Conservation (phyloP, 2,329 filamentous ascomycete species). For the Exophiala spinifera region DNA sequence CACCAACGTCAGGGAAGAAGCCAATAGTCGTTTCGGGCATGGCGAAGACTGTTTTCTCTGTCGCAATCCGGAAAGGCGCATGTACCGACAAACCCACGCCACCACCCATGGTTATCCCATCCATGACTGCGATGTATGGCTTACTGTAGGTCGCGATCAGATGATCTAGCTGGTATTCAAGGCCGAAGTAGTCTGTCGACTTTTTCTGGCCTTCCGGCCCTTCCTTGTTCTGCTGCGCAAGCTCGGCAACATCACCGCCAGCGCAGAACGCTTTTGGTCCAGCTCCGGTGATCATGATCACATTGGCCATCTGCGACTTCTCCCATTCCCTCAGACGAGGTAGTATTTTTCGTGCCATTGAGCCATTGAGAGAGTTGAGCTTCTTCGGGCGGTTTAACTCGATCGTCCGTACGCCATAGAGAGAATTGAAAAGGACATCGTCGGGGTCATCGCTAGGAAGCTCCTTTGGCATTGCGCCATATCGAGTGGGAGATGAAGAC, state of each 20-base stretch:
- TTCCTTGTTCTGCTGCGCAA: conserved; percentile 70
- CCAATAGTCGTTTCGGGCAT: conserved; percentile 99
- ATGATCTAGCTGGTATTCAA: conserved; percentile 96
- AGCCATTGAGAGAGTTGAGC: conserved; percentile 86
- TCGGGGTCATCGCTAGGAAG: conserved; percentile 69
- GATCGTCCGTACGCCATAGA: conserved; percentile 85
- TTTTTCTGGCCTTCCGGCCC: conserved; percentile 67
- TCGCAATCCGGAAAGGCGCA: conserved; percentile 93
- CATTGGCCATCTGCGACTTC: conserved; percentile 89
- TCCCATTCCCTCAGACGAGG: conserved; percentile 89
- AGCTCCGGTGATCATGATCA: conserved; percentile 86
- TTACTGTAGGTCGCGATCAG: conserved; percentile 90
- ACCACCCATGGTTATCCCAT: conserved; percentile 97
- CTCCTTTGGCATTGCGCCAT: conserved; percentile 45
- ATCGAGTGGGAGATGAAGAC: conserved; percentile 33
- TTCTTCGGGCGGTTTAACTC: conserved; percentile 92
- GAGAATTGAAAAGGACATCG: conserved; percentile 87
- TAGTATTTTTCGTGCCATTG: conserved; percentile 93
- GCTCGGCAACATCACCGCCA: conserved; percentile 80
- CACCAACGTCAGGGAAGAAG: conserved; percentile 97
- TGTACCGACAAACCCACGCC: conserved; percentile 93
- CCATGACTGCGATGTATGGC: conserved; percentile 93
- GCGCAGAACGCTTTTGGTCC: conserved; percentile 86
- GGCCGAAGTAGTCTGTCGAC: conserved; percentile 81
- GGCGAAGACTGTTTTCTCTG: conserved; percentile 90